These are phyloP conservation scores for Dimocarpus longan DNA, from an alignment of 345 rosid species.

Conservation along the genomic window DNA sequence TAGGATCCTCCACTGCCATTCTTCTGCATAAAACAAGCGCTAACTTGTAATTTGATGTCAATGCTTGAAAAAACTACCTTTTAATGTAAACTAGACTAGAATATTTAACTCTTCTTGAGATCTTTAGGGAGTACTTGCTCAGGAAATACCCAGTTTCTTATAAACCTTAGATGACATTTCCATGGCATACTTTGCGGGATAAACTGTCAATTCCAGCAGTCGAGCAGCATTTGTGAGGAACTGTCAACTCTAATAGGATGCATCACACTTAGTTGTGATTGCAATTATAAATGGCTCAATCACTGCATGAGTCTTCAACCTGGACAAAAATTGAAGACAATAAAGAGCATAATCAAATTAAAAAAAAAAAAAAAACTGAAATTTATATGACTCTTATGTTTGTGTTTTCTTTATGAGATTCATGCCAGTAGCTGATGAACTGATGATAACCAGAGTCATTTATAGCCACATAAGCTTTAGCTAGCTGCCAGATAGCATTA, in stretches of 20 bases:
- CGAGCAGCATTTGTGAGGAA: slow-evolving; percentile 71
- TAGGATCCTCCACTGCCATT: slow-evolving; percentile 56
- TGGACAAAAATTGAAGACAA: slow-evolving; percentile 22
- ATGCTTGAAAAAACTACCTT: too few relatives aligned
- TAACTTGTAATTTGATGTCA: background rate
- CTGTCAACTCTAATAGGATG: too few relatives aligned
- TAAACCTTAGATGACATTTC: slow-evolving; percentile 58
- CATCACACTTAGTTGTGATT: slow-evolving; percentile 66
- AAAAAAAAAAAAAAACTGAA: too few relatives aligned
- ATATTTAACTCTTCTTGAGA: slow-evolving; percentile 61
- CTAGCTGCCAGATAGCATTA: too few relatives aligned
- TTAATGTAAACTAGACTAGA: too few relatives aligned
- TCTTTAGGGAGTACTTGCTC: slow-evolving; percentile 73
- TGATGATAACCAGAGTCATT: too few relatives aligned
- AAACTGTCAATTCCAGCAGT: slow-evolving; percentile 62
- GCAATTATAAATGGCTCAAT: slow-evolving; percentile 80
- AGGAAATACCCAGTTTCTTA: slow-evolving; percentile 60
- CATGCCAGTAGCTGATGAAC: too few relatives aligned
- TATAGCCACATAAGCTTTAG: too few relatives aligned
- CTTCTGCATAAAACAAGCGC: slow-evolving; percentile 44
- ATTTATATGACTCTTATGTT: too few relatives aligned
- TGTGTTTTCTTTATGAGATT: too few relatives aligned
- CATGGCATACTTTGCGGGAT: slow-evolving; percentile 63
- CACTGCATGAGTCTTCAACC: slow-evolving; percentile 70
- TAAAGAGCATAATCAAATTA: background rate